Conservation (phyloP, 257 asterid species). For the Nicotiana tomentosiformis region DNA sequence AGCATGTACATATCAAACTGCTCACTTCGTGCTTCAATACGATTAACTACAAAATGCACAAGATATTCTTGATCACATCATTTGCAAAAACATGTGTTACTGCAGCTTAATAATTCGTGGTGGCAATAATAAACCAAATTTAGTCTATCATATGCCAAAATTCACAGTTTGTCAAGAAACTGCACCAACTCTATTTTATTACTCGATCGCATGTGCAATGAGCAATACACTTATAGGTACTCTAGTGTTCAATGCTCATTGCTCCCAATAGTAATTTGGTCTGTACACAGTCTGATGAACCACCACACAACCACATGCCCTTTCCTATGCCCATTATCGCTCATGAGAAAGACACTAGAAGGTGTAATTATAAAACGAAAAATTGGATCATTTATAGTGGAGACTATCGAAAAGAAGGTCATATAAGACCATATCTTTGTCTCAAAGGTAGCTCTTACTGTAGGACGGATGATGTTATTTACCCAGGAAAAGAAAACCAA, state of each 20-base stretch:
- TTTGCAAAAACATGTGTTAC: not conserved
- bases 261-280: not conserved
- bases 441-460: not conserved
- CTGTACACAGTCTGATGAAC: not conserved
- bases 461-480: not conserved
- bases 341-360: not conserved
- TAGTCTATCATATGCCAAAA: not conserved
- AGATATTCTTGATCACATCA: not conserved
- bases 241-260: not conserved
- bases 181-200: not conserved
- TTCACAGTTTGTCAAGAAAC: not conserved
- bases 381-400: not conserved
- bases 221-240: not conserved
- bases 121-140: not conserved
- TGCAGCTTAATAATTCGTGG: not conserved
- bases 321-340: not conserved
- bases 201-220: not conserved
- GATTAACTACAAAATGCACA: constrained; percentile 37
- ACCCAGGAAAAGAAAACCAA: not conserved
- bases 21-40: constrained; percentile 79
- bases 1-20: constrained; percentile 77
- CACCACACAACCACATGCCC: not conserved
- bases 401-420: not conserved
- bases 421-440: not conserved
- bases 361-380: not conserved